Conservation (phyloP, 805 yeast genomes). For the Clavispora fructus region DNA sequence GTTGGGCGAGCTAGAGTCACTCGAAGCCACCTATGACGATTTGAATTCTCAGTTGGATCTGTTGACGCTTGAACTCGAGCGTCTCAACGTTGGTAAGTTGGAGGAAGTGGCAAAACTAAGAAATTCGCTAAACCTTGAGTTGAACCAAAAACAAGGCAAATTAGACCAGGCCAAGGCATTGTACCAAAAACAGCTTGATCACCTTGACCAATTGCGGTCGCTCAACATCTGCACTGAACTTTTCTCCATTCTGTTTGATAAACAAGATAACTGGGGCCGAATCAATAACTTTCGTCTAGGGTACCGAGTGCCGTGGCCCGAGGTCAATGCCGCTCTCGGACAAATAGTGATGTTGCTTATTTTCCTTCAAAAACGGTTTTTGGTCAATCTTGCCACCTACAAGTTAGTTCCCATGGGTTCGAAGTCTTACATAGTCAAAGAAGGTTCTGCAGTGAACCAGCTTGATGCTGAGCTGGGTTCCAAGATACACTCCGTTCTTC, state of each 20-base stretch:
- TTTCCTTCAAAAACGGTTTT: slow-evolving; percentile 55
- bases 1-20: slow-evolving; percentile 25
- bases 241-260: slow-evolving; percentile 74
- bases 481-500: slow-evolving; percentile 38
- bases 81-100: slow-evolving; percentile 39
- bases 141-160: slow-evolving; percentile 46
- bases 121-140: slow-evolving; percentile 53
- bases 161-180: slow-evolving; percentile 60
- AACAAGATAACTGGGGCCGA: slow-evolving; percentile 68
- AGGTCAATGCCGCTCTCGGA: slow-evolving; percentile 87
- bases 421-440: slow-evolving; percentile 66
- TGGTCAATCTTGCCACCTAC: slow-evolving; percentile 53
- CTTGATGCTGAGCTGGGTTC: slow-evolving; percentile 7
- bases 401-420: slow-evolving; percentile 79
- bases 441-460: slow-evolving; percentile 1
- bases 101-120: slow-evolving; percentile 41
- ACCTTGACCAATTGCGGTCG: slow-evolving; percentile 64
- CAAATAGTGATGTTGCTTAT: slow-evolving; percentile 68
- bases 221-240: slow-evolving; percentile 80
- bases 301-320: slow-evolving; percentile 76
- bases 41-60: slow-evolving; percentile 45
- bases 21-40: slow-evolving; percentile 39
- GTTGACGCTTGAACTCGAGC: slow-evolving; percentile 35
- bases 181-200: slow-evolving; percentile 56
- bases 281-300: slow-evolving; percentile 87